Base-by-base conservation (phyloP, 768 basidiomycete species). In the Mycena rebaudengoi region DNA sequence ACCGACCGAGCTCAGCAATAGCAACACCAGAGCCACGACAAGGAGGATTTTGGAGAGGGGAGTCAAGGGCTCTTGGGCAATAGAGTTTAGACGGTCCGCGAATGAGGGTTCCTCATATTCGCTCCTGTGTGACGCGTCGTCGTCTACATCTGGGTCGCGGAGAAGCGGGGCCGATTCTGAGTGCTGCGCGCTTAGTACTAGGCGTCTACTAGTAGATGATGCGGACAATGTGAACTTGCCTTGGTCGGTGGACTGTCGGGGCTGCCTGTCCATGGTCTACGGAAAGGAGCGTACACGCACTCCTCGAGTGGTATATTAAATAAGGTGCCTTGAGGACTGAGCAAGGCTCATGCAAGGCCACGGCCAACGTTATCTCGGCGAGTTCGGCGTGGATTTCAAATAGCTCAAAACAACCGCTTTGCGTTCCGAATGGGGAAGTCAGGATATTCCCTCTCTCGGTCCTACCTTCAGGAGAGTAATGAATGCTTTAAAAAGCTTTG, bases 21-120 rank as follows among this genome's bases (percentile, higher is more conserved):
- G 83, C 46, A 99, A 83, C 26, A 92, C 75, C 63, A 99, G 84
- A 0, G 87, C 85, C 45, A 92, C 80, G 20, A 90, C 81, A 12
- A 95, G 87, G 1, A 99, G 88, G 52, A 94, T 80, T 80, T 94
- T 92, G 50, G 94, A 90, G 64, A 98, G 85, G 21, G 91, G 83
- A 1, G 95, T 94, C 33, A 98, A 85, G 1, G 91, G 91, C 70
- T 94, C 91, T 66, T 89, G 88, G 4, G 88, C 85, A 60, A 88
- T 80, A 12, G 85, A 76, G 26, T 86, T 82, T 43, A 91, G 71
- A 40, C 79, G 85, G 65, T 87, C 78, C 41, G 80, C 62, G 54
- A 87, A 75, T 1, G 82, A 76, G 0, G 75, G 69, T 35, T 77
- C 45, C 28, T 67, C 69, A 48, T 62, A 60, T n/a, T 67, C 68